Base-by-base conservation (phyloP, 495 filamentous ascomycete species). In the Sordaria brevicollis region DNA sequence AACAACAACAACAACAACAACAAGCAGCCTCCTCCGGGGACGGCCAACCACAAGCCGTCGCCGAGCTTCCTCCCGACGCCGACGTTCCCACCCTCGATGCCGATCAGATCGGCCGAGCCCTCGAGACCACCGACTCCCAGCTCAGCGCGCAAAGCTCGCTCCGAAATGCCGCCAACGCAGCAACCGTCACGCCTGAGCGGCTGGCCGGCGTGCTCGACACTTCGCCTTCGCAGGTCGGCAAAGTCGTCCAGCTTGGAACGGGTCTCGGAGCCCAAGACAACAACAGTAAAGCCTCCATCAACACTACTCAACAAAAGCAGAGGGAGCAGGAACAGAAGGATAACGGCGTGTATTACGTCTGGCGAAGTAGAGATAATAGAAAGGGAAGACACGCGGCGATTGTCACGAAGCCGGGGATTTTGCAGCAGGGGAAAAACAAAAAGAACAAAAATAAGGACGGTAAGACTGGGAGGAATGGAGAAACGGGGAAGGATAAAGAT, bases 291-390 rank as follows among this genome's bases (percentile, higher is more conserved):
- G 54, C 39, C 35, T 25, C 43, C 4, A 35, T 17, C 34, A 62
- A 34, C 35, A 35, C 37, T 21, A 66, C 5, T 1, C 49, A 29
- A 10, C 8, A 0, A n/a, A 33, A 65, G 5, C 17, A 54, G 49
- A 25, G n/a, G n/a, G 17, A 29, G n/a, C 29, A 37, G 2, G n/a
- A 19, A 43, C 11, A 5, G 1, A 38, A 43, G 6, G 25, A 38
- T 11, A 15, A 25, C 9, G 69, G 67, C 7, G 65, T 71, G 33
- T 78, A 75, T 68, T 73, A 77, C 34, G 62, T 79, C 67, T 76
- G 77, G 78, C 85, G 86, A 15, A 88, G 89, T 49, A 85, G 90
- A n/a, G 89, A 92, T 76, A 91, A 90, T 74, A 83, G 89, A 49
- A 92, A 92, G 35, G 81, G 90, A 29, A 82, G 90, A 19, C 90